Percentiles rank a stretch among this genome's conserved stretches.
Conservation (phyloP, 371 early-diverging fungal species). For the Saksenaea oblongispora region DNA sequence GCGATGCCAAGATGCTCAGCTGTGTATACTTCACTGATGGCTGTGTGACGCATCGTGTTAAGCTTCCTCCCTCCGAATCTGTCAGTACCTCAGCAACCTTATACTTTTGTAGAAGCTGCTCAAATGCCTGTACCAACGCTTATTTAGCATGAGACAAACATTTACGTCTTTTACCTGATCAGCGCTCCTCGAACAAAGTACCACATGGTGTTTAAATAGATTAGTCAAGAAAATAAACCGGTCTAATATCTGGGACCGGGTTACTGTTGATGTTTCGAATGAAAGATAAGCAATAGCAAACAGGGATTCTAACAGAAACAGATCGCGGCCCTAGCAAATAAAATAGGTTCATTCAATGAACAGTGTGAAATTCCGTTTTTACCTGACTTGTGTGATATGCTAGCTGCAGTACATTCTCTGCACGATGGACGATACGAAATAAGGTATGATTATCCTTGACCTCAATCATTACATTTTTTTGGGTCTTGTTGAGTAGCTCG, state of each 20-base stretch:
- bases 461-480: conserved; percentile 25
- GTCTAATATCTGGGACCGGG: conserved; percentile 11
- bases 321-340: conserved; percentile 21
- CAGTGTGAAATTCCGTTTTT: background rate
- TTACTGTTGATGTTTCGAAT: conserved; percentile 10
- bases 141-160: background rate
- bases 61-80: conserved; percentile 22
- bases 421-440: conserved; percentile 19
- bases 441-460: conserved; percentile 12
- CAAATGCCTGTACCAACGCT: conserved; percentile 1
- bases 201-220: conserved; percentile 21
- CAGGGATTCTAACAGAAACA: conserved; percentile 28
- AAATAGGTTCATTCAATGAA: background rate
- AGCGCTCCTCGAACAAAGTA: conserved; percentile 15
- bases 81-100: conserved; percentile 19
- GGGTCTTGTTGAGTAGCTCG: conserved; percentile 22
- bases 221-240: conserved; percentile 28
- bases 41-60: conserved; percentile 9
- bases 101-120: conserved; percentile 32
- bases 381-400: conserved; percentile 39
- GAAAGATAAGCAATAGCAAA: conserved; percentile 30
- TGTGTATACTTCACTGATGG: conserved; percentile 6
- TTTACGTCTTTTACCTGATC: conserved; percentile 9
- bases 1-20: conserved; percentile 28
- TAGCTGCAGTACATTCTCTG: conserved; percentile 27